A percentile compares a stretch with the other conserved stretches of the same genome.
phyloP scores from a whole-genome alignment of 2,329 filamentous ascomycete genomes.

The Aspergillus caelatus region DNA sequence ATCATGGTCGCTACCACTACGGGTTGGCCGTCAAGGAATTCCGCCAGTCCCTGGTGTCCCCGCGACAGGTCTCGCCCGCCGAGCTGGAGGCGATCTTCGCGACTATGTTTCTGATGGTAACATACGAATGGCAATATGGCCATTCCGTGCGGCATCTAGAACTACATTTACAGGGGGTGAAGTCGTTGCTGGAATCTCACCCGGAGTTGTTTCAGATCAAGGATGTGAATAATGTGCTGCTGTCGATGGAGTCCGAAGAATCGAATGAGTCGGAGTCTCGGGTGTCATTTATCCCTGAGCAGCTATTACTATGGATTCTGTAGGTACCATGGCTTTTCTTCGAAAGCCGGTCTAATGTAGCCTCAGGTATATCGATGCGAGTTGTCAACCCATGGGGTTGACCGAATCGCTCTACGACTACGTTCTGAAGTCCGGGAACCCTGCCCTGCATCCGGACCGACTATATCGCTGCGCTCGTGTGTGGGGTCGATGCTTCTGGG shows the following conservation, averaged over 20 bases:
- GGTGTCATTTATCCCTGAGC: conserved; percentile 40
- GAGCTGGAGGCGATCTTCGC: conserved; percentile 40
- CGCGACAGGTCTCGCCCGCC: conserved; percentile 28
- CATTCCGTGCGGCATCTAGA: conserved; percentile 38
- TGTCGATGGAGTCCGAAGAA: conserved; percentile 22
- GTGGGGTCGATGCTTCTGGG: conserved; percentile 41
- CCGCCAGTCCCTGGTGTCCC: conserved; percentile 36
- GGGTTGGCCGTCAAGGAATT: conserved; percentile 41
- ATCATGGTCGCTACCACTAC: conserved; percentile 39
- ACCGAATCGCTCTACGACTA: conserved; percentile 38
- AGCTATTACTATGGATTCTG: conserved; percentile 40
- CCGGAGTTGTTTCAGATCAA: conserved; percentile 35
- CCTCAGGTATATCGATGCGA: conserved; percentile 33
- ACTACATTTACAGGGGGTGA: conserved; percentile 40
- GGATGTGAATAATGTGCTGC: conserved; percentile 32
- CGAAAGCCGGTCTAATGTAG: not conserved
- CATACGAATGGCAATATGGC: conserved; percentile 41
- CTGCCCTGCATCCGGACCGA: conserved; percentile 36
- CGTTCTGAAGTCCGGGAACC: conserved; percentile 33
- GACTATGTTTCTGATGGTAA: conserved; percentile 41
- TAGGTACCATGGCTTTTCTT: conserved; percentile 19
- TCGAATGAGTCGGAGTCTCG: conserved; percentile 17
- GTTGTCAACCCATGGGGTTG: conserved; percentile 31
- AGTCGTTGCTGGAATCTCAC: conserved; percentile 38
- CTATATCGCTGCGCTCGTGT: conserved; percentile 38